Conservation (phyloP, 2,329 filamentous ascomycete species). For the Penicillium sclerotiorum region DNA sequence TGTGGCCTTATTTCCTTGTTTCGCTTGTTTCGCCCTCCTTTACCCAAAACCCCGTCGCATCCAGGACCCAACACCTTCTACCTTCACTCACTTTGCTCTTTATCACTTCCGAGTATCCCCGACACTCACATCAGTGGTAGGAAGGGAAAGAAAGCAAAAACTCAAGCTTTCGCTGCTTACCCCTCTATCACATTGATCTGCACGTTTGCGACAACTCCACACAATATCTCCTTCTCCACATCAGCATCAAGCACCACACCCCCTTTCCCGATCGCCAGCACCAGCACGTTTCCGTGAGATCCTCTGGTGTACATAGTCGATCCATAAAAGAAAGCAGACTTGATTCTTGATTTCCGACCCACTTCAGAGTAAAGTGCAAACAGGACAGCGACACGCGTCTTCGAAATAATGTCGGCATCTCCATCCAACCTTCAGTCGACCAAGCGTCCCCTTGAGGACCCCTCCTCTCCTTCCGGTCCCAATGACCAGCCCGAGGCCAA, state of each 20-base stretch:
- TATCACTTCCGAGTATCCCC: constrained; percentile 16
- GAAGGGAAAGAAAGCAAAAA: background rate
- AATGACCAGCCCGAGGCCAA: constrained; percentile 97
- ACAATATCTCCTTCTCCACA: constrained; percentile 39
- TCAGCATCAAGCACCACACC: constrained; percentile 41
- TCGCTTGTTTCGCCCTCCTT: constrained; percentile 10
- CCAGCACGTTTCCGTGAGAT: constrained; percentile 90
- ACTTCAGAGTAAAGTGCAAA: constrained; percentile 48
- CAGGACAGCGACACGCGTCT: constrained; percentile 34
- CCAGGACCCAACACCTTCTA: constrained; percentile 14
- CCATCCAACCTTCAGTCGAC: constrained; percentile 52
- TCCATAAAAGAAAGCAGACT: constrained; percentile 57
- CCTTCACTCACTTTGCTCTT: constrained; percentile 14
- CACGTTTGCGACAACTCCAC: constrained; percentile 30
- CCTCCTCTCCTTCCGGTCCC: constrained; percentile 87
- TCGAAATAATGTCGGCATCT: constrained; percentile 70
- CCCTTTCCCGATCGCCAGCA: constrained; percentile 55
- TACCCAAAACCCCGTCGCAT: constrained; percentile 19
- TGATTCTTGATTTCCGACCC: constrained; percentile 46
- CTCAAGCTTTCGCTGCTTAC: constrained; percentile 20
- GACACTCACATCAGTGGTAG: background rate
- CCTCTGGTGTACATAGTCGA: constrained; percentile 79
- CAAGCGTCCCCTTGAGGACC: constrained; percentile 96
- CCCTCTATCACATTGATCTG: constrained; percentile 30
- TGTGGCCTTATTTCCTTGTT: constrained; percentile 21